Conservation (phyloP, 2,329 filamentous ascomycete genomes). For the Neofusicoccum cordaticola region DNA sequence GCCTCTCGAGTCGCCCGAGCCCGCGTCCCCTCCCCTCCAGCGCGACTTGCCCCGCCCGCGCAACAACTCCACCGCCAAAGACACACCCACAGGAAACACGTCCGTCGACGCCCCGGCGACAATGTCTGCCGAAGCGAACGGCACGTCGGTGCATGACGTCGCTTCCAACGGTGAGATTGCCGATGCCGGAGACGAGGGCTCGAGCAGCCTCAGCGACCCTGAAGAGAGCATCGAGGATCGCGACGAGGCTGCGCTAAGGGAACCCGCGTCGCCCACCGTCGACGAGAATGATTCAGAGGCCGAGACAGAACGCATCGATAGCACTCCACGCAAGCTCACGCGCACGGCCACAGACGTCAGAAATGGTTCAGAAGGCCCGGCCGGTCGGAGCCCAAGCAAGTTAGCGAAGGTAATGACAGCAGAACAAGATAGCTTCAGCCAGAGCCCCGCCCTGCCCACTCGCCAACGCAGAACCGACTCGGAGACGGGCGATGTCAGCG, state of each 20-base stretch:
- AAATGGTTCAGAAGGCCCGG: conserved; percentile 31
- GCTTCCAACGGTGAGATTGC: not conserved
- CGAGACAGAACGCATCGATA: conserved; percentile 88
- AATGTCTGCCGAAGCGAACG: not conserved
- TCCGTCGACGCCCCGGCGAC: not conserved
- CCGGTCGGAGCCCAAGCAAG: conserved; percentile 38
- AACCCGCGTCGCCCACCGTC: not conserved
- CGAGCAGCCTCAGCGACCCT: conserved; percentile 90
- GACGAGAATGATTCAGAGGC: conserved; percentile 75
- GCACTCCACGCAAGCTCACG: conserved; percentile 69
- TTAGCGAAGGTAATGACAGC: conserved; percentile 32
- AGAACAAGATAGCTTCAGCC: conserved; percentile 26
- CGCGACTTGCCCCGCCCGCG: conserved; percentile 10
- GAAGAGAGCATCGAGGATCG: conserved; percentile 73
- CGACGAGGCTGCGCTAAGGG: conserved; percentile 29
- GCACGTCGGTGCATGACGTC: not conserved
- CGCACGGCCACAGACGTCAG: conserved; percentile 34
- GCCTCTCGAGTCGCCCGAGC: conserved; percentile 17
- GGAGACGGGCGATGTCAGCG: conserved; percentile 5
- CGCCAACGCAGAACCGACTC: not conserved
- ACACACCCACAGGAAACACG: not conserved
- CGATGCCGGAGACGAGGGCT: conserved; percentile 46
- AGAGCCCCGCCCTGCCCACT: not conserved
- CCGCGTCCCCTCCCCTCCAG: conserved; percentile 5
- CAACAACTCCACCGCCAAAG: conserved; percentile 3